These are phyloP conservation scores for Garcia nutans DNA, from an alignment of 345 rosid species.

Conservation along the genomic window DNA sequence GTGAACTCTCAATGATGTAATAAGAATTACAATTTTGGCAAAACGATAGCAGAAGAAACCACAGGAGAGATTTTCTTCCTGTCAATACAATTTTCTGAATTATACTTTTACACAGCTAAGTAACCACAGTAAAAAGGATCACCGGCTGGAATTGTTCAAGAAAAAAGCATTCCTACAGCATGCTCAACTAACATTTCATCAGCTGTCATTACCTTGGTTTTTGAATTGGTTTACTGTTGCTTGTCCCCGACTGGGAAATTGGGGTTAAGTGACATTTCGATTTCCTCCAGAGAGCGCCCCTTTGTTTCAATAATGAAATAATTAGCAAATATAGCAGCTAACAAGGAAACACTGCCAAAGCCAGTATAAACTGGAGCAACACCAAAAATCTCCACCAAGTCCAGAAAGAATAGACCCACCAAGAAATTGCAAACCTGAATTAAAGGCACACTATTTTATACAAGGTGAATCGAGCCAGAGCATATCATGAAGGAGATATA, in stretches of 20 bases:
- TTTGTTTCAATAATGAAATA: slow-evolving; percentile 63
- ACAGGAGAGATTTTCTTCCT: background rate
- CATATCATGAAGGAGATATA: background rate
- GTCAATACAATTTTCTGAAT: background rate
- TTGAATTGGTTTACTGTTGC: slow-evolving; percentile 9
- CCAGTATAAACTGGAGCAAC: slow-evolving; percentile 56
- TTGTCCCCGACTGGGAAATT: slow-evolving; percentile 22
- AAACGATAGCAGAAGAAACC: background rate
- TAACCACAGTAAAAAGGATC: background rate
- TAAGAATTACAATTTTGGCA: background rate
- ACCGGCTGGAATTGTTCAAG: background rate
- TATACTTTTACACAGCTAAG: background rate
- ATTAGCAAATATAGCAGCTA: slow-evolving; percentile 58
- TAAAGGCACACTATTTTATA: background rate
- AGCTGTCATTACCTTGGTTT: background rate
- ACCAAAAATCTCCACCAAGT: slow-evolving; percentile 56
- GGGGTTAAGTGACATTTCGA: slow-evolving; percentile 59
- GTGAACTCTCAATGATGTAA: background rate
- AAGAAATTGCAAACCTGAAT: slow-evolving; percentile 70
- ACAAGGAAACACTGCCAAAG: slow-evolving; percentile 57
- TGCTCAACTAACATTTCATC: background rate
- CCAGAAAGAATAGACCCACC: slow-evolving; percentile 75
- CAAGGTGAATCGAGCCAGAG: background rate
- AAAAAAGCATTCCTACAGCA: background rate
- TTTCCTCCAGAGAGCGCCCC: slow-evolving; percentile 77